Base-by-base conservation (phyloP, 768 basidiomycete species). In the Cystobasidium tubakii region DNA sequence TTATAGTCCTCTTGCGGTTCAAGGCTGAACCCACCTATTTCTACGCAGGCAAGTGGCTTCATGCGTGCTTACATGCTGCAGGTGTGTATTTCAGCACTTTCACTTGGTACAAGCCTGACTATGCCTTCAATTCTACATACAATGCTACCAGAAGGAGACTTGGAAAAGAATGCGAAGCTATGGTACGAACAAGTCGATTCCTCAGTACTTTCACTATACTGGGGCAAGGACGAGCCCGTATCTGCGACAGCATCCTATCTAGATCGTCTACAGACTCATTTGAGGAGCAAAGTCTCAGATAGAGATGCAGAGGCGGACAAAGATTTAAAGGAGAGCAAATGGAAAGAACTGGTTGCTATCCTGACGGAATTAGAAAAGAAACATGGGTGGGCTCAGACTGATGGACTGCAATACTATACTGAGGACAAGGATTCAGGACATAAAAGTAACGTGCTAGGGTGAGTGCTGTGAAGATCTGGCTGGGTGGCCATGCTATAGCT, bases 161-260 rank as follows among this genome's bases (percentile, higher is more conserved):
- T 78, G 13, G 76, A 77, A 60, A 74, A 75, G 62, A 78, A 78
- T 57, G 77, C 77, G 25, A 78, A 78, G 62, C 65, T 78, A 53
- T 78, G 77, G 77, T 78, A 78, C 62, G 60, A 78, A 53, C 74
- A 78, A 67, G 76, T 78, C 66, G 76, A 77, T 39, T 43, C 76
- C 19, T 29, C 43, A 9, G 46, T 76, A 1, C 73, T 78, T 23
- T 21, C 57, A 1, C 23, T 50, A 1, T 77, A 74, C 65, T 78
- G 76, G 76, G 63, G 53, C 53, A 33, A 29, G 2, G 42, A 27
- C 1, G 57, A 75, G 29, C 74, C 77, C 1, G 34, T 42, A 60
- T 50, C 34, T 1, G 67, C 31, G 12, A 76, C 77, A 7, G 50
- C 50, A 23, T 66, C 74, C 33, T 66, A 62, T 31, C 73, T 78